Percentiles rank a stretch among this genome's conserved stretches.
Conservation (phyloP, 768 basidiomycete genomes). For the Thelephora ganbajun region DNA sequence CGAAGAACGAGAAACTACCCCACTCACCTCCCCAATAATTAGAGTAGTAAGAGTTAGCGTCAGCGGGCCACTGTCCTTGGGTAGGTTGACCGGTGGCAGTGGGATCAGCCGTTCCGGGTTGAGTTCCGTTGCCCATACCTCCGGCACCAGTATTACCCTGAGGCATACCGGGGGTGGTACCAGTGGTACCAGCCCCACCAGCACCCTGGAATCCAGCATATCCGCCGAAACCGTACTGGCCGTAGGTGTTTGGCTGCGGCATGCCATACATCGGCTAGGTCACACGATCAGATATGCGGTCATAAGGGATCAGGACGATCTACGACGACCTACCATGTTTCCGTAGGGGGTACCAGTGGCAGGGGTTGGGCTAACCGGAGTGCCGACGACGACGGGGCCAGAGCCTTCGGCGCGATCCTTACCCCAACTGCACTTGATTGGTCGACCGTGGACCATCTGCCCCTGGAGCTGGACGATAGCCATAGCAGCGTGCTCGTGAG, state of each 20-base stretch:
- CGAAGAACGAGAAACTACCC: background rate
- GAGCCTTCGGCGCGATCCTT: slow-evolving; percentile 81
- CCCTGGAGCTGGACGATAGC: slow-evolving; percentile 96
- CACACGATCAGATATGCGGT: slow-evolving; percentile 3
- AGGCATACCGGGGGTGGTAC: slow-evolving; percentile 29
- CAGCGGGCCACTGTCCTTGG: slow-evolving; percentile 70
- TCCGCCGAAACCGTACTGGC: slow-evolving; percentile 64
- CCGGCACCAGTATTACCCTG: slow-evolving; percentile 44
- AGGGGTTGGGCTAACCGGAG: slow-evolving; percentile 44
- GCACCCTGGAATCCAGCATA: slow-evolving; percentile 52
- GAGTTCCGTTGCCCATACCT: slow-evolving; percentile 37
- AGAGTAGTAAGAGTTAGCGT: slow-evolving; percentile 63
- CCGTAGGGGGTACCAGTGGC: slow-evolving; percentile 48
- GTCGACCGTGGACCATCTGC: slow-evolving; percentile 91
- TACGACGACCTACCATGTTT: slow-evolving; percentile 47
- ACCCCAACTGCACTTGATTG: slow-evolving; percentile 98
- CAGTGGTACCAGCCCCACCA: slow-evolving; percentile 33
- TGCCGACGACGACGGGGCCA: slow-evolving; percentile 29
- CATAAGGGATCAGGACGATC: background rate
- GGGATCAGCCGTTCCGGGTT: slow-evolving; percentile 39
- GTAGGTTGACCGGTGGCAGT: slow-evolving; percentile 39
- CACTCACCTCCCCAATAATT: slow-evolving; percentile 76
- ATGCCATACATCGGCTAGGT: slow-evolving; percentile 79
- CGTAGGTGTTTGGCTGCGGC: slow-evolving; percentile 71
- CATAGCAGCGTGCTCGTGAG: slow-evolving; percentile 96